Base-by-base conservation (phyloP, 495 filamentous ascomycete genomes). In the Penicillium argentinense region DNA sequence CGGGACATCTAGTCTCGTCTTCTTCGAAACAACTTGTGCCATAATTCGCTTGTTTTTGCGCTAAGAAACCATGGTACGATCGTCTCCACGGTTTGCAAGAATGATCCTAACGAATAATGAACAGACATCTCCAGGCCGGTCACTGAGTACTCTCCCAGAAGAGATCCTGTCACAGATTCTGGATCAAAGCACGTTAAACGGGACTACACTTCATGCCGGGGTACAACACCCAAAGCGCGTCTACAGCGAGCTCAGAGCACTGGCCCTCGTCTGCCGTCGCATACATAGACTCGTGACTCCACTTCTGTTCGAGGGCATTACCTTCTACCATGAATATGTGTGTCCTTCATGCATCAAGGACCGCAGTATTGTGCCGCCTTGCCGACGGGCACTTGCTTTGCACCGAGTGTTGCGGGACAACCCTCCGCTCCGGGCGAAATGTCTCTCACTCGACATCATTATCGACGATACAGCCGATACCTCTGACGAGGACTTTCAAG, bases 371-470 rank as follows among this genome's bases (percentile, higher is more conserved):
- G 38, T 42, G 6, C 28, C 45, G 2, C 38, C 45, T 9, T 41
- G 26, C 7, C 21, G 14, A 12, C 21, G 21, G 13, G 30, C 32
- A 16, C 9, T 13, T 17, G 25, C 40, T 9, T 26, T 45, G 9
- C 49, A 52, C 25, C 25, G 9, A n/a, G n/a, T 43, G 8, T 27
- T 52, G 8, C 32, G 27, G 8, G 14, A 18, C 12, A 47, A 41
- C 7, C 36, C 48, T 4, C 13, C 30, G 1, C 28, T 45, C 12
- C 34, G 49, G 23, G 3, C 34, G 1, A 9, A 23, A 0, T 50
- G 47, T 39, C 30, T 13, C 14, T 22, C 30, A 1, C 24, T 50
- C 1, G 30, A 43, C 11, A 37, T 43, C n/a, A 32, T 42, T 9
- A 32, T 44, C 11, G 39, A 42, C 14, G 47, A 44, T 12, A 19